A percentile compares a stretch with the other conserved stretches of the same genome.
phyloP scores from a whole-genome alignment of 2,329 filamentous ascomycete species.

The Trichoderma sp. region DNA sequence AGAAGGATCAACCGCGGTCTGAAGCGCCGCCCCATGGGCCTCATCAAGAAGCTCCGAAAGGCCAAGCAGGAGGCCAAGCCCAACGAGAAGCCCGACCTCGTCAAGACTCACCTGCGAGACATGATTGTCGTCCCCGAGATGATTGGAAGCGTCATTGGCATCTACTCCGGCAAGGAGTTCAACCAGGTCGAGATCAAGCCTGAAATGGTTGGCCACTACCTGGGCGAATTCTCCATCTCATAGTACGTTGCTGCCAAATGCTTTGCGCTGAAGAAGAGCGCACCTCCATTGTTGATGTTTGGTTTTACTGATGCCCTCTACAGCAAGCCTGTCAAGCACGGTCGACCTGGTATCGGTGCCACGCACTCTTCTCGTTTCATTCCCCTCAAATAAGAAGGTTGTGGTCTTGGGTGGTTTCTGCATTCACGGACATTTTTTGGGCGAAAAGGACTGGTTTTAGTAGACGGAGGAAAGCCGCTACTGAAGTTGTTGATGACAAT shows the following conservation, averaged over 20 bases:
- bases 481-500: conserved; percentile 45
- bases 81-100: conserved; percentile 99
- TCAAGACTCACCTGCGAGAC: conserved; percentile 99
- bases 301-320: conserved; percentile 47
- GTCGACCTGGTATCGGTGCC: conserved; percentile 99
- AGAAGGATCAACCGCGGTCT: conserved; percentile 99
- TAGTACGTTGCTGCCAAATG: conserved; percentile 67
- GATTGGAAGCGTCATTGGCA: conserved; percentile 97
- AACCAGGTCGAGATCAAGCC: conserved; percentile 99
- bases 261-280: not conserved
- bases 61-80: conserved; percentile 98
- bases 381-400: conserved; percentile 93
- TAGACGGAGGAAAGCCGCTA: conserved; percentile 45
- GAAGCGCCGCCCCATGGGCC: conserved; percentile 99
- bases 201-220: conserved; percentile 99
- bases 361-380: conserved; percentile 99
- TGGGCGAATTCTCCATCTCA: conserved; percentile 99
- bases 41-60: conserved; percentile 99
- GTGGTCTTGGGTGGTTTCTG: conserved; percentile 51
- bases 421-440: conserved; percentile 54
- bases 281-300: not conserved
- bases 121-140: conserved; percentile 99
- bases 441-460: conserved; percentile 57
- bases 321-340: conserved; percentile 99
- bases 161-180: conserved; percentile 99